Percentiles rank a stretch among this genome's conserved stretches.
These are phyloP conservation scores for Saccharomycopsis hybrid DNA, from an alignment of 1,139 yeast species.

Conservation along the genomic window DNA sequence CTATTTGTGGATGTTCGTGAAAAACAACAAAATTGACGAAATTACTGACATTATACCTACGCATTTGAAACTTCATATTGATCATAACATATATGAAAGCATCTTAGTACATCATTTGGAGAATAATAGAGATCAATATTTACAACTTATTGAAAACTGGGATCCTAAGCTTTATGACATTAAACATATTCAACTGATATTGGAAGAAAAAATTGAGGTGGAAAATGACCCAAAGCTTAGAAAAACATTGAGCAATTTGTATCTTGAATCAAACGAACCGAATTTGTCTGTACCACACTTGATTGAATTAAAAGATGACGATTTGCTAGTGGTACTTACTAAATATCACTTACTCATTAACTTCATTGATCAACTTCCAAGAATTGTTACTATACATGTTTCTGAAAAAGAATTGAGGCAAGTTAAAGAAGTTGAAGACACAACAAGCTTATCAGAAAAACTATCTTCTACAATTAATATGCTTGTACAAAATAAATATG, in stretches of 20 bases:
- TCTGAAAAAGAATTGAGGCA: conserved; percentile 28
- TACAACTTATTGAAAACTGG: conserved; percentile 49
- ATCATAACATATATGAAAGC: conserved; percentile 41
- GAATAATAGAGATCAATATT: conserved; percentile 33
- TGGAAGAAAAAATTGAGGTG: conserved; percentile 39
- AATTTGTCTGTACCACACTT: conserved; percentile 59
- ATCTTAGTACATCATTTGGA: conserved; percentile 47
- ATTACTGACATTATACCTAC: conserved; percentile 52
- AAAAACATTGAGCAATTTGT: conserved; percentile 48
- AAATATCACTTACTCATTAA: conserved; percentile 54
- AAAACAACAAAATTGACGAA: conserved; percentile 39
- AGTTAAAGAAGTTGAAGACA: conserved; percentile 31
- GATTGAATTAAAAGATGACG: conserved; percentile 45
- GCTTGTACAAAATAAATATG: conserved; percentile 60
- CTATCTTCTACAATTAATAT: conserved; percentile 45
- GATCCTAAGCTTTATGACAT: conserved; percentile 48
- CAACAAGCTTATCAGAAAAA: too few species aligned
- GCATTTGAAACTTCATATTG: conserved; percentile 34
- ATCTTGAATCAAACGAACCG: conserved; percentile 52
- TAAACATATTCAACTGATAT: conserved; percentile 36
- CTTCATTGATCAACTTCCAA: conserved; percentile 45
- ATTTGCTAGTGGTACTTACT: conserved; percentile 52
- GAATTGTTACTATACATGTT: conserved; percentile 44
- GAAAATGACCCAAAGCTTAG: conserved; percentile 34
- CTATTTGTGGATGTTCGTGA: conserved; percentile 53